Conservation (phyloP, 1,139 yeast genomes). For the Ogataea hybrid region DNA sequence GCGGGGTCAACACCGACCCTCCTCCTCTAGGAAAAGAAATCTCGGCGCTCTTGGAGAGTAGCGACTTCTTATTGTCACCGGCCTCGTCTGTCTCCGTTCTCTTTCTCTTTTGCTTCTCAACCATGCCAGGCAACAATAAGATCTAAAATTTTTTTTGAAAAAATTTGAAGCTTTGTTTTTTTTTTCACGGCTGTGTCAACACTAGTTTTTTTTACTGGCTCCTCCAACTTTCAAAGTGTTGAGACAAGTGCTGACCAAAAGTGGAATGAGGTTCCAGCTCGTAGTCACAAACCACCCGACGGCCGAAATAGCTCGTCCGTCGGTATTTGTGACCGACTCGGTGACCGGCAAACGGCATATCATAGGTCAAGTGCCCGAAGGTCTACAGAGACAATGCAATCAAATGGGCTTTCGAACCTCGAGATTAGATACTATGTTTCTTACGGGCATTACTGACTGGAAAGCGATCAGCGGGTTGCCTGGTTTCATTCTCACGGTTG, state of each 20-base stretch:
- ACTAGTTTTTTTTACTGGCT: background rate
- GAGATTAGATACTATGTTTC: constrained; percentile 61
- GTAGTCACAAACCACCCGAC: constrained; percentile 32
- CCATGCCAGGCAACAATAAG: constrained; percentile 17
- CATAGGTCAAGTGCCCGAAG: constrained; percentile 83
- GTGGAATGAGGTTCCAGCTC: constrained; percentile 30
- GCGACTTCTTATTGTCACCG: constrained; percentile 20
- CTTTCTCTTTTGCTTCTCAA: constrained; percentile 30
- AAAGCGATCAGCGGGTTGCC: constrained; percentile 82
- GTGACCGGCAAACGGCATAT: constrained; percentile 59
- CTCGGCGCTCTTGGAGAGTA: constrained; percentile 42
- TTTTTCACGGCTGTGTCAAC: constrained; percentile 7
- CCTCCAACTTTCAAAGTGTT: constrained; percentile 9
- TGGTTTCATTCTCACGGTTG: constrained; percentile 79
- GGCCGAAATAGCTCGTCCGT: constrained; percentile 29
- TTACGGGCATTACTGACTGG: constrained; percentile 80
- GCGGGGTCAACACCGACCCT: constrained; percentile 75
- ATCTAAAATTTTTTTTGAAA: constrained; percentile 11
- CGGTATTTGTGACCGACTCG: constrained; percentile 32
- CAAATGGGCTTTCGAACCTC: constrained; percentile 52
- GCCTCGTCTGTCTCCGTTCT: constrained; percentile 21
- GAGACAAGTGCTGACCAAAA: background rate
- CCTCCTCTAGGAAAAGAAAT: constrained; percentile 97
- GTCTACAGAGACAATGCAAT: constrained; percentile 70
- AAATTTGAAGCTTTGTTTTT: constrained; percentile 8